phyloP scores from a whole-genome alignment of 2,329 filamentous ascomycete genomes.

The Penicillium sp. region DNA sequence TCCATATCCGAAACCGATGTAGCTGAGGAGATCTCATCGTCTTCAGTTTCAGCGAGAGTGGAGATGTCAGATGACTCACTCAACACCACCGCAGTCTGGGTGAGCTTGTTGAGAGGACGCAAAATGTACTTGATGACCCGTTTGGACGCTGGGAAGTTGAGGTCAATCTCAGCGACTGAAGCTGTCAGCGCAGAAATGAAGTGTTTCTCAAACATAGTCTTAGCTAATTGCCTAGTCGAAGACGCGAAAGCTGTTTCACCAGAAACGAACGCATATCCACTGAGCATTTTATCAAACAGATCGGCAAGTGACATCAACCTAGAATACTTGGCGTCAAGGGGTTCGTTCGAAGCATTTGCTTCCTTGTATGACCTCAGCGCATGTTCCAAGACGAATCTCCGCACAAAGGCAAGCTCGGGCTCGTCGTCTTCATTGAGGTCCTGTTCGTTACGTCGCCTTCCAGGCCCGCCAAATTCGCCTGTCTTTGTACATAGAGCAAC shows the following conservation, averaged over 20 bases:
- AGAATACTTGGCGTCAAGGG: slow-evolving; percentile 76
- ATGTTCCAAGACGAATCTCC: slow-evolving; percentile 89
- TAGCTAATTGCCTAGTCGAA: slow-evolving; percentile 75
- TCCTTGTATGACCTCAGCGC: slow-evolving; percentile 86
- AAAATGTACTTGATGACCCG: slow-evolving; percentile 94
- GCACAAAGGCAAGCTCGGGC: slow-evolving; percentile 67
- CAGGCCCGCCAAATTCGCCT: slow-evolving; percentile 58
- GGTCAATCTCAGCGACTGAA: slow-evolving; percentile 88
- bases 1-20: slow-evolving; percentile 84
- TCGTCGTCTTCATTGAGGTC: slow-evolving; percentile 36
- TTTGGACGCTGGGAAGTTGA: slow-evolving; percentile 88
- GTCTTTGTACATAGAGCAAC: slow-evolving; percentile 84
- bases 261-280: slow-evolving; percentile 62
- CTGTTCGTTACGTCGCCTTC: slow-evolving; percentile 46
- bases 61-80: slow-evolving; percentile 72
- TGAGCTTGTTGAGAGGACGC: slow-evolving; percentile 76
- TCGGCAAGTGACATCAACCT: slow-evolving; percentile 80
- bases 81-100: slow-evolving; percentile 73
- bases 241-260: slow-evolving; percentile 39
- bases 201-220: slow-evolving; percentile 97
- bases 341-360: slow-evolving; percentile 66
- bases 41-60: slow-evolving; percentile 59
- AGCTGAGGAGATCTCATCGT: slow-evolving; percentile 78
- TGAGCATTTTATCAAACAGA: slow-evolving; percentile 85
- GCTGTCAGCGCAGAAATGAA: slow-evolving; percentile 80